Evolutionary conservation across 2,329 filamentous ascomycete species (phyloP), one percentile per base, ranked within the genome.

Genomic region (Raffaelea albimanens): DNA sequence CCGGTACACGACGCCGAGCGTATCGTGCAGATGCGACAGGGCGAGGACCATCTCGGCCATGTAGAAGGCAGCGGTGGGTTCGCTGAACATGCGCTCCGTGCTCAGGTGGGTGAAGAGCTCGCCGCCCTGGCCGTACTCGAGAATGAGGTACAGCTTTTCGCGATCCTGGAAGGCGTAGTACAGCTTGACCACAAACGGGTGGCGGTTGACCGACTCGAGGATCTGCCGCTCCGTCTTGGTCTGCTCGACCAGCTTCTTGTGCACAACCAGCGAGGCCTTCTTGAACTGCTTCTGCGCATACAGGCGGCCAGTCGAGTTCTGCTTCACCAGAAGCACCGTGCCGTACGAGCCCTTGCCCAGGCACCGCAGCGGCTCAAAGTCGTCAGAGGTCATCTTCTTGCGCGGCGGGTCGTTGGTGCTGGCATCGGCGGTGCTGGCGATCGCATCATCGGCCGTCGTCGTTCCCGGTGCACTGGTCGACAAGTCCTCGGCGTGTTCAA

Each of bases 201-300:
- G 93, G 31, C 90, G 80, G 66, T 94, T 97, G 64, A 98, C 87
- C 50, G 87, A 94, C 69, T 98, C 93, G 45, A 98, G 75, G 47
- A 98, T 95, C 58, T 84, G 83, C 44, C 93, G 85, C 69, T 98
- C 93, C 2, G 91, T 97, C 73, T 94, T 95, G 49, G 93, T 97
- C 70, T 97, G 93, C 68, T 97, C 90, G 44, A 98, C 81, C 29
- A 97, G 78, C 63, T 90, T 89, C 74, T 95, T 96, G 67, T 96
- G 90, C 36, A 98, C 87, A 1, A 90, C 88, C 45, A 98, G 72
- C 9, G 89, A 95, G 1, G 94, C 93, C 68, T 98, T 98, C 64
- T 91, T 93, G 68, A 98, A 93, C 67, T 97, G 91, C 71, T 98
- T 98, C 70, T 98, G 94, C 1, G 93, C 94, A 60, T 90, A 98